A percentile compares a stretch with the other conserved stretches of the same genome.
Evolutionary conservation across 352 stramenopile species (phyloP).

Genomic region (Globisporangium orthogonon): DNA sequence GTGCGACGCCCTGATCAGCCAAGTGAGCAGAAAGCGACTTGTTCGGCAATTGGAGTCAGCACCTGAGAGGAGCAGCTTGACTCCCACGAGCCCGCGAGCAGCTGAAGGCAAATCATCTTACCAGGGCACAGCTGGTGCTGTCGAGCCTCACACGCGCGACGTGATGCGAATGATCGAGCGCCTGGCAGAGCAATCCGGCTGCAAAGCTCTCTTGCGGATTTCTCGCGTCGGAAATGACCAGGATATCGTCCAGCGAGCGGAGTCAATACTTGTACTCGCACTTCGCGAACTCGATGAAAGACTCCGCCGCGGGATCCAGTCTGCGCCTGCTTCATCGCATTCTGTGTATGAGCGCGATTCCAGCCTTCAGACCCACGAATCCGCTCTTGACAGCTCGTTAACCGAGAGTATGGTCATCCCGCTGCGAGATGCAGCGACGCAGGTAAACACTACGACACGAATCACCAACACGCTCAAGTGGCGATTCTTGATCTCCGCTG

Average conservation of each 20-base stretch:
- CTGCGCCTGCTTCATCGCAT: neutral
- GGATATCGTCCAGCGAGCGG: neutral
- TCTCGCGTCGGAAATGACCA: neutral
- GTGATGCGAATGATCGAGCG: constrained; percentile 2
- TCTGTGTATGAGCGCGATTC: neutral
- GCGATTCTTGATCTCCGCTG: neutral
- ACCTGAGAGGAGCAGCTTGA: neutral
- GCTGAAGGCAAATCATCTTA: neutral
- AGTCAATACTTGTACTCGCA: neutral
- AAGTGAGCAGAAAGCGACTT: neutral
- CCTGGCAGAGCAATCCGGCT: neutral
- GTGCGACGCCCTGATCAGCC: neutral
- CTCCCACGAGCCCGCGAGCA: no score
- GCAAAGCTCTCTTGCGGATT: neutral
- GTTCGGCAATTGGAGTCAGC: neutral
- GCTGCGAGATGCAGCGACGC: neutral
- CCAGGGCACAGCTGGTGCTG: neutral
- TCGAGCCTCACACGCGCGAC: neutral
- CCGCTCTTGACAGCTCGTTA: neutral
- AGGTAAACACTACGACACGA: neutral
- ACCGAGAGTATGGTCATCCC: neutral
- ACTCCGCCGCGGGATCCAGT: neutral
- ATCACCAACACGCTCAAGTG: neutral
- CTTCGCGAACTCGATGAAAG: neutral
- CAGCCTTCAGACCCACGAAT: neutral